A percentile compares a stretch with the other conserved stretches of the same genome.
These are phyloP conservation scores for Thielaviopsis punctulata DNA, from an alignment of 2,329 filamentous ascomycete genomes.

Conservation along the genomic window DNA sequence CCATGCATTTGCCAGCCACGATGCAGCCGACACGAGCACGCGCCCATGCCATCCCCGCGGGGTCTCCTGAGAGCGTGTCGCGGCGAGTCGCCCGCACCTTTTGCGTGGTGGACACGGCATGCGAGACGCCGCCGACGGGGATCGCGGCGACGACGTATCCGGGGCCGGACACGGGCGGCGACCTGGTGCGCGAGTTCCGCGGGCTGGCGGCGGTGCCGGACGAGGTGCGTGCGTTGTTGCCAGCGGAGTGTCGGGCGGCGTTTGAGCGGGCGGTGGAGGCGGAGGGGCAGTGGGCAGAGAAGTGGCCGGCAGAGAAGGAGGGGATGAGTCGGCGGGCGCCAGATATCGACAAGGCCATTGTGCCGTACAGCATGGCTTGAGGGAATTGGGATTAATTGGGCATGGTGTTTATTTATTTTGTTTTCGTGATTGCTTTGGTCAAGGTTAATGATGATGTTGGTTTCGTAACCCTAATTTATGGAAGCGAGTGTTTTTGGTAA, in stretches of 20 bases:
- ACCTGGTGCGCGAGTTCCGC: conserved; percentile 34
- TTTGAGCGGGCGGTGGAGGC: conserved; percentile 49
- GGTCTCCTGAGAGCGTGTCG: conserved; percentile 26
- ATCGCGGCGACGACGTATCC: conserved; percentile 29
- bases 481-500: too few species aligned
- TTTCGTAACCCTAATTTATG: too few species aligned
- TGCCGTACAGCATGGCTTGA: conserved; percentile 34
- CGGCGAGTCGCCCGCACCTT: conserved; percentile 37
- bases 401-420: too few species aligned
- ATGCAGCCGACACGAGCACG: conserved; percentile 82
- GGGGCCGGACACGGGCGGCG: conserved; percentile 19
- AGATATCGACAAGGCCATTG: conserved; percentile 46
- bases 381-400: neutral
- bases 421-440: neutral
- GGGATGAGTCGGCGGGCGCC: conserved; percentile 29
- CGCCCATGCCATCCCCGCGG: conserved; percentile 40
- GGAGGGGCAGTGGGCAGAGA: conserved; percentile 55
- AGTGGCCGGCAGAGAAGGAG: conserved; percentile 38
- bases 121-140: conserved; percentile 33
- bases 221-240: conserved; percentile 49
- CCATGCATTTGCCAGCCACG: conserved; percentile 68
- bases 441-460: neutral
- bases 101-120: conserved; percentile 35
- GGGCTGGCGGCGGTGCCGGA: conserved; percentile 48
- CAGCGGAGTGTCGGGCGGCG: conserved; percentile 51